phyloP scores from a whole-genome alignment of 2,329 filamentous ascomycete genomes.

The Fusarium dimerum region DNA sequence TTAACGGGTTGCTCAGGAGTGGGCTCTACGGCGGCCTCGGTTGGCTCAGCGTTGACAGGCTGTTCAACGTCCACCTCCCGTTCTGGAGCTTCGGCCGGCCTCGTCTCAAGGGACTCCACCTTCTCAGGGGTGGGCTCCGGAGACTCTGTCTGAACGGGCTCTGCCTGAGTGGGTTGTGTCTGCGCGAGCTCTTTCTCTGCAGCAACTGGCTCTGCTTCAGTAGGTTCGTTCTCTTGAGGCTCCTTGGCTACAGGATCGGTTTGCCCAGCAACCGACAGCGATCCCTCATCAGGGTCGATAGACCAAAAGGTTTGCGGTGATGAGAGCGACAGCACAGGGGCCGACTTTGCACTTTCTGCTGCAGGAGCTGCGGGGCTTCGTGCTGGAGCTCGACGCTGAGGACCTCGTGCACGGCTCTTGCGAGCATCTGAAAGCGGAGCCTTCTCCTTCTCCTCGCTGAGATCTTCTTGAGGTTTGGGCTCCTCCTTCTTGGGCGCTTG shows the following conservation, averaged over 20 bases:
- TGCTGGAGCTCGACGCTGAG: slow-evolving; percentile 71
- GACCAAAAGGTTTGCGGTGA: slow-evolving; percentile 51
- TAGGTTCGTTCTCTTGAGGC: slow-evolving; percentile 11
- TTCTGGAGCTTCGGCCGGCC: slow-evolving; percentile 10
- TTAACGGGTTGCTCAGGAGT: slow-evolving; percentile 3
- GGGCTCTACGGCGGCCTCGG: slow-evolving; percentile 17
- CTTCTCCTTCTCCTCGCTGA: slow-evolving; percentile 64
- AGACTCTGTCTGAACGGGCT: background rate
- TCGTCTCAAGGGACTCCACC: slow-evolving; percentile 14
- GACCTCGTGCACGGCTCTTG: slow-evolving; percentile 87
- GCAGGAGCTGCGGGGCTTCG: slow-evolving; percentile 45
- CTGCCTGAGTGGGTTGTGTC: slow-evolving; percentile 6
- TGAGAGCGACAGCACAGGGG: slow-evolving; percentile 48
- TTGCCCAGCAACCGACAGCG: slow-evolving; percentile 33
- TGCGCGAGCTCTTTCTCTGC: background rate
- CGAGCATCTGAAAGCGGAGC: slow-evolving; percentile 83
- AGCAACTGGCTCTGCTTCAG: slow-evolving; percentile 6
- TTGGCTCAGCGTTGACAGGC: background rate
- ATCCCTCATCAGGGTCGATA: slow-evolving; percentile 52
- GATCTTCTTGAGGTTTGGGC: slow-evolving; percentile 55
- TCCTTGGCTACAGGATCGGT: slow-evolving; percentile 15
- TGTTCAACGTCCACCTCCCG: background rate
- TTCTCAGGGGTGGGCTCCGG: slow-evolving; percentile 1
- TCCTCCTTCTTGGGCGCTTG: slow-evolving; percentile 77
- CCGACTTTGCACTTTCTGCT: slow-evolving; percentile 29